These are phyloP conservation scores for Oxytropis ochrocephala DNA, from an alignment of 306 rosid species.

Conservation along the genomic window DNA sequence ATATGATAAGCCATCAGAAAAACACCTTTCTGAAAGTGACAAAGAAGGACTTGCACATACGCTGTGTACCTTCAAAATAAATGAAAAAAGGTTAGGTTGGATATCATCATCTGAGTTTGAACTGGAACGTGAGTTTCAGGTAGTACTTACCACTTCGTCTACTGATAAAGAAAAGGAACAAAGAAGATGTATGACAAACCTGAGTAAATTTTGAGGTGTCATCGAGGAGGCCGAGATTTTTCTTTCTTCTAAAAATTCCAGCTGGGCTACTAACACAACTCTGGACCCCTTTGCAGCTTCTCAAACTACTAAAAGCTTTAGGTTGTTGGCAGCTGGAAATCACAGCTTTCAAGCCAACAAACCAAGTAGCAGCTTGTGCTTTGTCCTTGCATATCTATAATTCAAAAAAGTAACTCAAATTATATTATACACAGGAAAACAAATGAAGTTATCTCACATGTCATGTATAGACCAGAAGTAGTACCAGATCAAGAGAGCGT, in stretches of 20 bases:
- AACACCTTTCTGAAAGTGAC: constrained; percentile 70
- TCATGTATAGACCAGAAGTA: not conserved
- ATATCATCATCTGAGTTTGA: too few relatives aligned
- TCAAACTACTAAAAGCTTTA: constrained; percentile 37
- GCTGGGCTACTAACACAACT: constrained; percentile 86
- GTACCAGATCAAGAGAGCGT: constrained; percentile 82
- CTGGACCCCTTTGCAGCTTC: constrained; percentile 63
- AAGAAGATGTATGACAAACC: constrained; percentile 40
- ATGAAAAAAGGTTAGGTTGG: constrained; percentile 9
- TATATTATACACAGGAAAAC: not conserved
- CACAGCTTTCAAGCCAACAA: constrained; percentile 64
- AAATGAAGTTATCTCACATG: not conserved
- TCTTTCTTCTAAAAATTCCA: constrained; percentile 66
- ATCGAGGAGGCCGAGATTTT: constrained; percentile 74
- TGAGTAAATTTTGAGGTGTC: constrained; percentile 50
- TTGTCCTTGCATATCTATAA: constrained; percentile 76
- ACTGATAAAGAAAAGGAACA: not conserved
- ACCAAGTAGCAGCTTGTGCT: constrained; percentile 75
- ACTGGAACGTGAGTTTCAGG: too few relatives aligned
- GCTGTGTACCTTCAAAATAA: constrained; percentile 60
- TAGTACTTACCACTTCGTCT: too few relatives aligned
- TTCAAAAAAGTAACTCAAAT: constrained; percentile 9
- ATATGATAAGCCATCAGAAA: constrained; percentile 71
- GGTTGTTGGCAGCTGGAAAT: constrained; percentile 47
- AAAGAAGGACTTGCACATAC: constrained; percentile 67